phyloP scores from a whole-genome alignment of 2,329 filamentous ascomycete genomes.

The Gremmenia infestans region DNA sequence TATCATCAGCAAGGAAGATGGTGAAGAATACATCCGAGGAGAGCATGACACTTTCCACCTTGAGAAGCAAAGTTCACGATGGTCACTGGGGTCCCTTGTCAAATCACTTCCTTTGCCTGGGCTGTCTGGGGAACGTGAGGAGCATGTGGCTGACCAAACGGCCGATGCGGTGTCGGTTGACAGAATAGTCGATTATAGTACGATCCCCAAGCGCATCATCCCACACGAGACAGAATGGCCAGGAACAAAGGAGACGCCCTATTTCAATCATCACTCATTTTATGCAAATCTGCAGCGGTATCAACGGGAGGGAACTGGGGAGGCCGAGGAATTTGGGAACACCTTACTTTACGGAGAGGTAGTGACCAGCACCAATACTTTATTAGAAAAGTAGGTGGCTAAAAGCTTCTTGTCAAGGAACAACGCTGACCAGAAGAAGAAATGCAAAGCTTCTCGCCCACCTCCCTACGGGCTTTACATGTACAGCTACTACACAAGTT shows the following conservation, averaged over 20 bases:
- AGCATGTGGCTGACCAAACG: slow-evolving; percentile 30
- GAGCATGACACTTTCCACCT: slow-evolving; percentile 81
- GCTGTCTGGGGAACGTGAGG: slow-evolving; percentile 10
- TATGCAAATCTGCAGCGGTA: slow-evolving; percentile 68
- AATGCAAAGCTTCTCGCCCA: slow-evolving; percentile 73
- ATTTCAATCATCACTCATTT: slow-evolving; percentile 79
- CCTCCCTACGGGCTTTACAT: slow-evolving; percentile 80
- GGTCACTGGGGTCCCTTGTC: slow-evolving; percentile 51
- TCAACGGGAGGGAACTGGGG: slow-evolving; percentile 47
- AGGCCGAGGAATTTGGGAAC: slow-evolving; percentile 67
- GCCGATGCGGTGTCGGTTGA: slow-evolving; percentile 39
- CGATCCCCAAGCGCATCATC: slow-evolving; percentile 67
- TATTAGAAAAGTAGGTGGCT: slow-evolving; percentile 71
- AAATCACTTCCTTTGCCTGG: slow-evolving; percentile 40
- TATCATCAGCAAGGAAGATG: slow-evolving; percentile 60
- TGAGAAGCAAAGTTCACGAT: slow-evolving; percentile 58
- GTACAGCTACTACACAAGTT: slow-evolving; percentile 81
- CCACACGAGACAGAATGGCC: slow-evolving; percentile 67
- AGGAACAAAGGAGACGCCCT: slow-evolving; percentile 67
- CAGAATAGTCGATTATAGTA: slow-evolving; percentile 69
- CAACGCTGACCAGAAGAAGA: slow-evolving; percentile 36
- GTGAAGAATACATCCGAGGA: slow-evolving; percentile 68
- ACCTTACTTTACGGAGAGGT: slow-evolving; percentile 84
- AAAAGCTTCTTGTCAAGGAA: background rate
- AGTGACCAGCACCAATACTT: slow-evolving; percentile 87